These are phyloP conservation scores for Auricularia cornea DNA, from an alignment of 768 basidiomycete genomes.

Conservation along the genomic window DNA sequence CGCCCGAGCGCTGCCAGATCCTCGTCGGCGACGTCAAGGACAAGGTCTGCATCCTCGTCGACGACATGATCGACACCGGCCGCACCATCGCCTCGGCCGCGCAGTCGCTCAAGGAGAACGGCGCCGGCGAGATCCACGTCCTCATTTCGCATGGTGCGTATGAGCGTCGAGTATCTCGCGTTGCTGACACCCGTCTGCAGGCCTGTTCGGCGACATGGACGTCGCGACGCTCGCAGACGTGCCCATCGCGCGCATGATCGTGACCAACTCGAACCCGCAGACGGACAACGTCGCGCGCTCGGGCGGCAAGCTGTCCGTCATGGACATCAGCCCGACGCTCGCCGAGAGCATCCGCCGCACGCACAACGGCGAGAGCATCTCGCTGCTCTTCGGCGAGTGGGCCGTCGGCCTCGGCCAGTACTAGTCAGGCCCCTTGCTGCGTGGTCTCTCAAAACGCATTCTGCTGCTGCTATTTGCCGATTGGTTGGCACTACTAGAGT, in stretches of 20 bases:
- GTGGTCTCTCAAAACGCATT: too few species aligned
- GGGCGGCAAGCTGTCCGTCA: slow-evolving; percentile 72
- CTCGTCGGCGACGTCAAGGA: slow-evolving; percentile 90
- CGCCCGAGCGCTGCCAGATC: slow-evolving; percentile 81
- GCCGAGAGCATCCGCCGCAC: slow-evolving; percentile 94
- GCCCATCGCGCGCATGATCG: slow-evolving; percentile 66
- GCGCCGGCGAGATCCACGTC: slow-evolving; percentile 79
- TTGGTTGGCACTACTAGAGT: too few species aligned
- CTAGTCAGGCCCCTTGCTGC: too few species aligned
- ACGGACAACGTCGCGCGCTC: slow-evolving; percentile 22
- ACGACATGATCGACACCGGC: slow-evolving; percentile 98
- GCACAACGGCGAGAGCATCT: slow-evolving; percentile 91
- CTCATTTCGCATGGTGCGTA: slow-evolving; percentile 82
- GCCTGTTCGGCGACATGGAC: slow-evolving; percentile 70
- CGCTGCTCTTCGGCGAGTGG: slow-evolving; percentile 80
- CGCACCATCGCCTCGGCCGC: slow-evolving; percentile 80
- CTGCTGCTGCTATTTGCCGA: too few species aligned
- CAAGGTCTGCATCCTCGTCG: slow-evolving; percentile 85
- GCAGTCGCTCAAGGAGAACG: slow-evolving; percentile 79
- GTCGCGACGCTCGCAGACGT: slow-evolving; percentile 59
- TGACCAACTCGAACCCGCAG: slow-evolving; percentile 8
- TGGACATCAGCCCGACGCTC: slow-evolving; percentile 87
- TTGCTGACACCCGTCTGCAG: slow-evolving; percentile 28
- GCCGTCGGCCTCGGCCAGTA: background rate
- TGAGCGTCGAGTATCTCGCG: slow-evolving; percentile 12